These are phyloP conservation scores for Fusarium sp. DNA, from an alignment of 2,329 filamentous ascomycete genomes.

Conservation along the genomic window DNA sequence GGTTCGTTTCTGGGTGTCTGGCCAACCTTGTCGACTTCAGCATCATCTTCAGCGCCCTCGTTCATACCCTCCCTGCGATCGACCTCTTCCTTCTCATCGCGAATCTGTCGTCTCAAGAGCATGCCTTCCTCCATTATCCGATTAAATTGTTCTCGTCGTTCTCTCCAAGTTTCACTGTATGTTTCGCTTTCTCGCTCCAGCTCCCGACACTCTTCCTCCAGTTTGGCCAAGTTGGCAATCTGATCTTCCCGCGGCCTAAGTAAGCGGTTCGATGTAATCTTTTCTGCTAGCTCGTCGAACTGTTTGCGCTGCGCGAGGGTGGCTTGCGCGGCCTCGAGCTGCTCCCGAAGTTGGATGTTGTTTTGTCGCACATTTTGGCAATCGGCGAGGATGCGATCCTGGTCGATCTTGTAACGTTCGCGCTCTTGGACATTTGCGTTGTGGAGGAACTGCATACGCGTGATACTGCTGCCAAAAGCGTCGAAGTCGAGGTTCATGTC, in stretches of 20 bases:
- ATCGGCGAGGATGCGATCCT: conserved; percentile 81
- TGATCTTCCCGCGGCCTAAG: conserved; percentile 89
- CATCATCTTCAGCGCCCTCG: conserved; percentile 73
- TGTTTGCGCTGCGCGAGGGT: conserved; percentile 83
- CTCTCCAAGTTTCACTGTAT: conserved; percentile 86
- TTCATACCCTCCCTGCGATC: conserved; percentile 88
- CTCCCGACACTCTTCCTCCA: conserved; percentile 89
- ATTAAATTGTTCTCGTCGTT: conserved; percentile 87
- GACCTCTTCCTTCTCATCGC: conserved; percentile 95
- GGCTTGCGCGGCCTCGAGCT: conserved; percentile 81
- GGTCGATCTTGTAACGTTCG: conserved; percentile 84
- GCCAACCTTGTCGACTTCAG: conserved; percentile 60
- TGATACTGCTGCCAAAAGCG: conserved; percentile 86
- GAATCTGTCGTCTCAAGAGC: conserved; percentile 84
- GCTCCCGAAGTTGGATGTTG: conserved; percentile 77
- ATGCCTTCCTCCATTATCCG: conserved; percentile 92
- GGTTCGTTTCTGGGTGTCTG: conserved; percentile 65
- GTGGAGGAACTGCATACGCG: conserved; percentile 88
- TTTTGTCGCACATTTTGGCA: conserved; percentile 82
- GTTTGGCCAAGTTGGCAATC: conserved; percentile 79
- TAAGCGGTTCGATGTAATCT: conserved; percentile 84
- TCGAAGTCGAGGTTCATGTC: conserved; percentile 91
- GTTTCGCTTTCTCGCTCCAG: conserved; percentile 86
- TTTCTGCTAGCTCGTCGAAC: conserved; percentile 89
- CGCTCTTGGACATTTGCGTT: conserved; percentile 87